Base-by-base conservation (phyloP, 2,329 filamentous ascomycete species). In the Aspergillus flavus region DNA sequence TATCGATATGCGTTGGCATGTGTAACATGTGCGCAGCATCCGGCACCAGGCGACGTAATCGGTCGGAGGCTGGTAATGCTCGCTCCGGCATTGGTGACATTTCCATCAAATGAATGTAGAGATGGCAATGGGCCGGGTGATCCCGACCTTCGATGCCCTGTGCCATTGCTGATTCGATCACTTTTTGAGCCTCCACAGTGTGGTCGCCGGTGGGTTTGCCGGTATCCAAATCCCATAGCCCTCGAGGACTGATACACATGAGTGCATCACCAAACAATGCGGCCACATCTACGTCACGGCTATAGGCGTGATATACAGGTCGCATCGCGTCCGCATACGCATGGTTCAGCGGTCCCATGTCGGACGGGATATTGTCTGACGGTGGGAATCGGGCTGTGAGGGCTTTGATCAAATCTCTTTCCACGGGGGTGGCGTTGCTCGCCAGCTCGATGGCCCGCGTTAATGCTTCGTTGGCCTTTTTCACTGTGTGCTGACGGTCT, bases 1-100 rank as follows among this genome's bases (percentile, higher is more conserved):
- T 85, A 71, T 94, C 90, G 28, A 93, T 82, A 73, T 94, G 91
- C 0, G 87, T 87, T 0, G 91, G 90, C 91, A 94, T 94, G 72
- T 92, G 90, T 41, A 87, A 82, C 0, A 92, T 79, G 72, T 93
- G 90, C 0, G 89, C 89, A 0, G 86, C 83, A 70, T 92, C 89
- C 0, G 89, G 89, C 0, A 89, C 84, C 1, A 92, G 82, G 9
- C 80, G 82, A 21, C 90, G 86, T 14, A 93, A 81, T 28, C 66
- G 79, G 70, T 92, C 84, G 14, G 89, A 89, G 0, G 85, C 80
- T 0, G 84, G 79, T 11, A 91, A 72, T 1, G 87, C 90, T 1
- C 75, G 72, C 71, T 91, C 90, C 0, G 90, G 89, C 0, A 79
- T 82, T 0, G 81, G 78, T 0, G 89, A 92, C 90, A 92, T 92